Base-by-base conservation (phyloP, 306 rosid species). In the Clitoria ternatea region DNA sequence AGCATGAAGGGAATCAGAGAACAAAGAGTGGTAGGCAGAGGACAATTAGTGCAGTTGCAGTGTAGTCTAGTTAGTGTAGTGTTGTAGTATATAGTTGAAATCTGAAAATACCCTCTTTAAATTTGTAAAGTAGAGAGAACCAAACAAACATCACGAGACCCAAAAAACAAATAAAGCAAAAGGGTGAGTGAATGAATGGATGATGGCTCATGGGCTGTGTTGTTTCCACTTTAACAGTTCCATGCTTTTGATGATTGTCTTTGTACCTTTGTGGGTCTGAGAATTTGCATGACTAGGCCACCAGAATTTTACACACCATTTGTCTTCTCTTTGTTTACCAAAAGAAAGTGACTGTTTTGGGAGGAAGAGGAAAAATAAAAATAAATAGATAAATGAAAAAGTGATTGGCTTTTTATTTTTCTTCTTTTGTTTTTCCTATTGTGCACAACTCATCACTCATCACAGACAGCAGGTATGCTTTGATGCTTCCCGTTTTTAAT, bases 1-100 rank as follows among this genome's bases (percentile, higher is more conserved):
- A 86, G 89, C 88, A 85, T 84, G 73, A 82, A 81, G 96, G 96
- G 91, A 84, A 87, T 86, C 82, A 65, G 71, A 59, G 73, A 84
- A 77, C 89, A 85, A 77, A 67, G 75, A 61, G 32, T 62, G 75
- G 72, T 50, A 76, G 49, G 7, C 32, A 68, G 26, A 70, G 82
- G 86, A 84, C 76, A 60, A 80, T 76, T 52, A 78, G 82, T 47
- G 49, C 2, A 61, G 75, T 63, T 63, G 72, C 15, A 53, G 75
- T 35, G 63, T 4, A 45, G 72, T 30, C 1, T 17, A 5, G 30
- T 27, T n/a, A n/a, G n/a, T n/a, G n/a, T n/a, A n/a, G n/a, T n/a
- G n/a, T n/a, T n/a, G 29, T 32, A 57, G 43, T 39, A 32, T 14
- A 30, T 2, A 57, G 63, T 56, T 29, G 23, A 2, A 56, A 56